Conservation (phyloP, 805 yeast species). For the Teunomyces barrocoloradensis region DNA sequence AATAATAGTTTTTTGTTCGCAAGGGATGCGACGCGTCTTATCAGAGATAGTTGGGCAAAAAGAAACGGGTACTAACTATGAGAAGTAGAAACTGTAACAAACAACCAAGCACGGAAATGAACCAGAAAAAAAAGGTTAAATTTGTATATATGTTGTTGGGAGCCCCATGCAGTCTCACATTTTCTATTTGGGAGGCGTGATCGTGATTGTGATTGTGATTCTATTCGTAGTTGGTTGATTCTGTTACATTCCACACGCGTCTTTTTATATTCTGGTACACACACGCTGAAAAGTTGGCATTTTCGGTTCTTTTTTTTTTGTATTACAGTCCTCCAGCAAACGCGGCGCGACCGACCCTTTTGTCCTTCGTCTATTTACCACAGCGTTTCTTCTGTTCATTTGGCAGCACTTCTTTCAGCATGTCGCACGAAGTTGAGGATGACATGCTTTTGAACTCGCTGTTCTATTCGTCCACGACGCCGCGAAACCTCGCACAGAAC, state of each 20-base stretch:
- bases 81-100: too few relatives aligned
- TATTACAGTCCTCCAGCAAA: not conserved
- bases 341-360: not conserved
- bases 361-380: not conserved
- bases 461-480: constrained; percentile 31
- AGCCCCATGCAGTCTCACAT: too few relatives aligned
- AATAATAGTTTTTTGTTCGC: too few relatives aligned
- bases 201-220: not conserved
- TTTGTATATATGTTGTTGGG: too few relatives aligned
- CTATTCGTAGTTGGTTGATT: not conserved
- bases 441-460: constrained; percentile 31
- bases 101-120: too few relatives aligned
- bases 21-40: not conserved
- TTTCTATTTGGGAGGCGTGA: not conserved
- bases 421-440: constrained; percentile 14
- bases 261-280: not conserved
- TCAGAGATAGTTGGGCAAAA: too few relatives aligned
- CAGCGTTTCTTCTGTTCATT: not conserved
- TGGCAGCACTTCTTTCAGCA: not conserved
- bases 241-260: not conserved
- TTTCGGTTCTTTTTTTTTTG: not conserved
- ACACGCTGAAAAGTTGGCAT: not conserved
- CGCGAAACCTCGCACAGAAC: constrained; percentile 23
- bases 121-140: too few relatives aligned
- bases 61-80: too few relatives aligned